phyloP scores from a whole-genome alignment of 495 filamentous ascomycete genomes.

The Penicillium coprophilum region DNA sequence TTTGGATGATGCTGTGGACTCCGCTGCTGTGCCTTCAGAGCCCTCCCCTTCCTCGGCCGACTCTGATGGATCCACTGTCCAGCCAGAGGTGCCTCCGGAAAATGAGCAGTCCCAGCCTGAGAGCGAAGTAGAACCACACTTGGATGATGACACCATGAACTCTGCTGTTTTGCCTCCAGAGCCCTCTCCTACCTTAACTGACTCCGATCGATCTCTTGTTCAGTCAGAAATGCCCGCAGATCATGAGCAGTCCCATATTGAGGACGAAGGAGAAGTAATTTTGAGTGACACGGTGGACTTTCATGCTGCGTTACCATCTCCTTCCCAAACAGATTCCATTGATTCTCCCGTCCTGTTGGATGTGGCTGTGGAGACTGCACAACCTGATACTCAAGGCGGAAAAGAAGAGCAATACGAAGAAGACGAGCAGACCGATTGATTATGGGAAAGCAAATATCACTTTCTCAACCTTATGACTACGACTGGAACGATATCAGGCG shows the following conservation, averaged over 20 bases:
- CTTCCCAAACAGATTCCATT: neutral
- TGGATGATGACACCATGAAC: neutral
- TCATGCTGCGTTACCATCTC: too few relatives aligned
- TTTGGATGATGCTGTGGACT: neutral
- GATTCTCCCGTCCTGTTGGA: neutral
- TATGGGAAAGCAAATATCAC: neutral
- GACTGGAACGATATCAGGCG: constrained; percentile 29
- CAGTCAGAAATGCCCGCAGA: neutral
- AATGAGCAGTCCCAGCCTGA: neutral
- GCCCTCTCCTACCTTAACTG: too few relatives aligned
- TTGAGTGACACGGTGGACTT: neutral
- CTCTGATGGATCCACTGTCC: neutral
- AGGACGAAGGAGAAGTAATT: neutral
- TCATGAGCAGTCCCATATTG: neutral
- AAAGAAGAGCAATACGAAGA: neutral
- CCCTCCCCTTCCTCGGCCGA: neutral
- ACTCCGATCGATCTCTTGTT: neutral
- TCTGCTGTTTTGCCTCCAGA: neutral
- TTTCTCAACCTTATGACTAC: constrained; percentile 9
- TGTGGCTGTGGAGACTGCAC: neutral
- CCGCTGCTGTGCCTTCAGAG: neutral
- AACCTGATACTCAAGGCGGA: neutral
- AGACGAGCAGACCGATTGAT: constrained; percentile 4
- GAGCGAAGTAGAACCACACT: neutral
- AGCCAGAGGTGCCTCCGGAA: too few relatives aligned